Conservation (phyloP, 805 yeast species). For the Saturnispora galanensis region DNA sequence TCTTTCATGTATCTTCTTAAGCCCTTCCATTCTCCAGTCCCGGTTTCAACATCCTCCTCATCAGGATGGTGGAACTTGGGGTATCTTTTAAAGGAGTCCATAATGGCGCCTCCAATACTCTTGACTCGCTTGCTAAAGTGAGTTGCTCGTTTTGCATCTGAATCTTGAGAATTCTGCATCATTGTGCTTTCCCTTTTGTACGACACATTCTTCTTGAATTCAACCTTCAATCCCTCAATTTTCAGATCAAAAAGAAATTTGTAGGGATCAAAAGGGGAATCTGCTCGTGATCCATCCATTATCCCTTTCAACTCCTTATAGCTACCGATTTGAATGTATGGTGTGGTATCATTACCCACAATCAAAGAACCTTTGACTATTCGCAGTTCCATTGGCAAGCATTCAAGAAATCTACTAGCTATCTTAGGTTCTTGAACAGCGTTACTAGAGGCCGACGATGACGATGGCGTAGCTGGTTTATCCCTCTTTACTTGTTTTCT, state of each 20-base stretch:
- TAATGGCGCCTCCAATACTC: neutral
- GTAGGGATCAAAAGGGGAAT: slow-evolving; percentile 44
- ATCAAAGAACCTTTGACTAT: slow-evolving; percentile 64
- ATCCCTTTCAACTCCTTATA: slow-evolving; percentile 44
- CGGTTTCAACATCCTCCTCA: too few relatives aligned
- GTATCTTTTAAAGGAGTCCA: neutral
- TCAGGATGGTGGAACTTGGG: neutral
- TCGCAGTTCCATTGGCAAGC: slow-evolving; percentile 54
- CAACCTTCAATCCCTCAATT: slow-evolving; percentile 44
- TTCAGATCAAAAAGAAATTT: slow-evolving; percentile 36
- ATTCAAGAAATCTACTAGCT: slow-evolving; percentile 18
- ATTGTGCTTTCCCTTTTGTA: slow-evolving; percentile 28
- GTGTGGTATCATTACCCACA: slow-evolving; percentile 71
- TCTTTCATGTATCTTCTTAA: slow-evolving; percentile 52
- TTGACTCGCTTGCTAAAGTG: neutral
- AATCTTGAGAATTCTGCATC: neutral
- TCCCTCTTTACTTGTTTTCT: neutral
- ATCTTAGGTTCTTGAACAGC: neutral
- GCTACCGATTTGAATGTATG: slow-evolving; percentile 58
- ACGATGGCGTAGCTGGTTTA: neutral
- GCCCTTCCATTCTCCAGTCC: slow-evolving; percentile 56
- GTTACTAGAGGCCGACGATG: neutral
- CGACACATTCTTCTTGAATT: slow-evolving; percentile 63
- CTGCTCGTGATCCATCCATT: slow-evolving; percentile 44
- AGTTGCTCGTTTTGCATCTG: neutral